Base-by-base conservation (phyloP, 345 rosid genomes). In the Dipteronia sinensis region DNA sequence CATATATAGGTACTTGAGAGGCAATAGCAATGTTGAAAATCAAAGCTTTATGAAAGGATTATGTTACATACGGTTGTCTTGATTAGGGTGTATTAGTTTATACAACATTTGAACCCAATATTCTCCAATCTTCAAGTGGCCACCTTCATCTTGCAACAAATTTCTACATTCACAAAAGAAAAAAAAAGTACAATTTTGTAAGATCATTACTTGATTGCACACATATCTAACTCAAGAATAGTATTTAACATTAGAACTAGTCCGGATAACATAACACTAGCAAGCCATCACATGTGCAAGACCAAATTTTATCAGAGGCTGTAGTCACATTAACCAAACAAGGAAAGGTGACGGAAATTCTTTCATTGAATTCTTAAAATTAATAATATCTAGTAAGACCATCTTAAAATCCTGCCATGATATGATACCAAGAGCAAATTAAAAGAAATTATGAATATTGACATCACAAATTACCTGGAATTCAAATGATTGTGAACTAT, bases 21-120 rank as follows among this genome's bases (percentile, higher is more conserved):
- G 66, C n/a, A 72, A n/a, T 27, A 66, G 15, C 27, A 31, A 15
- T 17, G 3, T 16, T 17, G 46, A 49, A 74, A 67, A 8, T 6
- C 7, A 7, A 9, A 65, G 59, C 17, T 58, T 13, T 11, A 17
- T 3, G 12, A 34, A 22, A n/a, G 7, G 25, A 59, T 34, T 49
- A 53, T 0, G 25, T 31, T 42, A 75, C 81, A 27, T 83, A 87
- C 92, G 5, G 5, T 44, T 74, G 25, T 86, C 86, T 79, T 82
- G 88, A 64, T 82, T 85, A 1, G 87, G 87, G 71, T 84, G 88
- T 51, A 81, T 83, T 79, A 80, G 86, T 72, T 88, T 77, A 70
- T 84, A 86, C 53, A 90, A 62, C 89, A 86, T 86, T 44, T 83
- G 90, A 73, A 90, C 85, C 92, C 94, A 90, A 8, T 87, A 88